Evolutionary conservation across 768 basidiomycete genomes (phyloP).

Genomic region (Suillus luteus): DNA sequence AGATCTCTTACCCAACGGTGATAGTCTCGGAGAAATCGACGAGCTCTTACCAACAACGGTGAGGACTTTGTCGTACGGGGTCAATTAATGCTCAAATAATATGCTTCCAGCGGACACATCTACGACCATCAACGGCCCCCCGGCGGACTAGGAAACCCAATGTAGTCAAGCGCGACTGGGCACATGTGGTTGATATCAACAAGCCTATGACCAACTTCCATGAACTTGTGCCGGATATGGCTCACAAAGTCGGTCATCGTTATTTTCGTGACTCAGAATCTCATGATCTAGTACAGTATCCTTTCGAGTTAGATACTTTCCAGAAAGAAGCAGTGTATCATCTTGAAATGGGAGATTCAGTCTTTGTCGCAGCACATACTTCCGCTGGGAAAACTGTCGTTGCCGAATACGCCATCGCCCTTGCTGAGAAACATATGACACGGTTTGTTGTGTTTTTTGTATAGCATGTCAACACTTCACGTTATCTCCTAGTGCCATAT

Average conservation of each 20-base stretch:
- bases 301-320: constrained; percentile 98
- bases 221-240: constrained; percentile 95
- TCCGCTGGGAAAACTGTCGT: constrained; percentile 99
- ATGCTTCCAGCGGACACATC: constrained; percentile 50
- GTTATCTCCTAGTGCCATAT: constrained; percentile 73
- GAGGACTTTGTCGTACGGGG: constrained; percentile 9
- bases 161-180: constrained; percentile 91
- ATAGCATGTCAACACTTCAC: constrained; percentile 18
- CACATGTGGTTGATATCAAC: constrained; percentile 94
- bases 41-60: constrained; percentile 72
- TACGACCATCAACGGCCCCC: constrained; percentile 52
- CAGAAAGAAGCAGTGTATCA: constrained; percentile 99
- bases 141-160: constrained; percentile 46
- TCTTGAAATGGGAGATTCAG: constrained; percentile 94
- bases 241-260: constrained; percentile 68
- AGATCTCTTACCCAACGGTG: constrained; percentile 21
- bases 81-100: constrained; percentile 7
- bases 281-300: constrained; percentile 60
- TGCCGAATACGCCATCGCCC: constrained; percentile 96
- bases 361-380: constrained; percentile 99
- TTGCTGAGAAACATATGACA: constrained; percentile 99
- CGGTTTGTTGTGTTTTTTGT: constrained; percentile 50
- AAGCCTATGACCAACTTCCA: constrained; percentile 86
- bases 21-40: constrained; percentile 60
- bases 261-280: constrained; percentile 5